These are phyloP conservation scores for Millerozyma acaciae DNA, from an alignment of 805 yeast genomes.

Conservation along the genomic window DNA sequence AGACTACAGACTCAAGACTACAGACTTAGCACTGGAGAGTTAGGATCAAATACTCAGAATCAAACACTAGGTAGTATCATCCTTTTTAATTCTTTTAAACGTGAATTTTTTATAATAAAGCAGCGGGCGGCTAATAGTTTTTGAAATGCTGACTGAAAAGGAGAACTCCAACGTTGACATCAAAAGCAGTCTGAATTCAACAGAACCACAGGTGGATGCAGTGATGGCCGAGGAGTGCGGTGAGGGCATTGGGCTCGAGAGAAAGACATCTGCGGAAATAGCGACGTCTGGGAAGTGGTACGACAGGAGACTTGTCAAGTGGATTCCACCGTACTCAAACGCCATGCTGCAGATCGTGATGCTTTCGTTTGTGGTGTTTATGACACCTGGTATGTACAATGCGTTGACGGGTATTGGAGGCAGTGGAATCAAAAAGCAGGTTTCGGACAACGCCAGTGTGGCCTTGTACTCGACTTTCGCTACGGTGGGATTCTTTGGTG, in stretches of 20 bases:
- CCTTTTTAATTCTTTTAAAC: too few species aligned
- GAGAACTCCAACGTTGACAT: constrained; percentile 6
- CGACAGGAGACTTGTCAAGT: constrained; percentile 20
- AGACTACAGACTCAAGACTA: too few species aligned
- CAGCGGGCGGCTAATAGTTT: too few species aligned
- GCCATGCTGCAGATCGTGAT: constrained; percentile 42
- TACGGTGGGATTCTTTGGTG: constrained; percentile 54
- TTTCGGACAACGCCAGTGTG: constrained; percentile 46
- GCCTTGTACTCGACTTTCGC: constrained; percentile 56
- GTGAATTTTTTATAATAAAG: too few species aligned
- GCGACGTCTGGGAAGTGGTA: constrained; percentile 40
- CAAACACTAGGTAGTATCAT: too few species aligned
- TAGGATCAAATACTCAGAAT: too few species aligned
- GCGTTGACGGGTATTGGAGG: constrained; percentile 52
- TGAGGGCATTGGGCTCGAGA: too few species aligned
- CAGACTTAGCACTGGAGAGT: too few species aligned
- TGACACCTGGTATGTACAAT: constrained; percentile 53
- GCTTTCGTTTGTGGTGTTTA: constrained; percentile 44
- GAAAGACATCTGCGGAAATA: too few species aligned
- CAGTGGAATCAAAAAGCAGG: constrained; percentile 39
- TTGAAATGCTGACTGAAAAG: constrained; percentile 4
- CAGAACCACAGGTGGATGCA: constrained; percentile 3
- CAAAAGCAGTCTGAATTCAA: constrained; percentile 2
- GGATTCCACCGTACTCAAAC: constrained; percentile 34
- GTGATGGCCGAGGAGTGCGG: too few species aligned